Conservation (phyloP, 1,139 yeast genomes). For the Sugiyamaella paludigena region DNA sequence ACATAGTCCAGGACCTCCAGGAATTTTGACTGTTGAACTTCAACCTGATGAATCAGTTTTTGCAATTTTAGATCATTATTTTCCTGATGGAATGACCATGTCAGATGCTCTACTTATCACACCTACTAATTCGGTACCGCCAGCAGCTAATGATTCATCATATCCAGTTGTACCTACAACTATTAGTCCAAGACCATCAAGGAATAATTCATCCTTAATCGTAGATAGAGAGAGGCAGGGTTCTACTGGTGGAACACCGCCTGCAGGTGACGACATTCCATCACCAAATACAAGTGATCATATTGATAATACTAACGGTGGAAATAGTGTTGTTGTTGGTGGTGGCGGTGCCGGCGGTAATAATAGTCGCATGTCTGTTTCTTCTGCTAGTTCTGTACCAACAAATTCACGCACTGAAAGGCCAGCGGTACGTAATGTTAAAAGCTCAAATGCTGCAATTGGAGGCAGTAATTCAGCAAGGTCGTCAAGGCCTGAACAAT, state of each 20-base stretch:
- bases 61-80: constrained; percentile 56
- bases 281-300: neutral
- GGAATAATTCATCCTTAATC: too few relatives aligned
- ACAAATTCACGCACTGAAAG: neutral
- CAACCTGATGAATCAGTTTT: constrained; percentile 64
- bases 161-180: neutral
- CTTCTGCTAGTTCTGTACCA: too few relatives aligned
- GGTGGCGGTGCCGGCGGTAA: neutral
- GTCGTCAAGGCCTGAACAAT: constrained; percentile 11
- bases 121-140: neutral
- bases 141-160: constrained; percentile 2
- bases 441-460: constrained; percentile 2
- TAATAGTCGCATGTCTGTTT: neutral
- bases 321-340: neutral
- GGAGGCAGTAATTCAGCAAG: neutral
- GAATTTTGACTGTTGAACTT: constrained; percentile 13
- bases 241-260: too few relatives aligned
- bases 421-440: neutral
- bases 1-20: constrained; percentile 10
- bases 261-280: neutral
- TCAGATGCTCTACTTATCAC: constrained; percentile 59
- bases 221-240: too few relatives aligned
- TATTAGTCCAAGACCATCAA: constrained; percentile 1
- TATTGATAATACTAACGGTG: neutral
- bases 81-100: constrained; percentile 68